Evolutionary conservation across 2,329 filamentous ascomycete genomes (phyloP).

Genomic region (Penicillium corylophilum): DNA sequence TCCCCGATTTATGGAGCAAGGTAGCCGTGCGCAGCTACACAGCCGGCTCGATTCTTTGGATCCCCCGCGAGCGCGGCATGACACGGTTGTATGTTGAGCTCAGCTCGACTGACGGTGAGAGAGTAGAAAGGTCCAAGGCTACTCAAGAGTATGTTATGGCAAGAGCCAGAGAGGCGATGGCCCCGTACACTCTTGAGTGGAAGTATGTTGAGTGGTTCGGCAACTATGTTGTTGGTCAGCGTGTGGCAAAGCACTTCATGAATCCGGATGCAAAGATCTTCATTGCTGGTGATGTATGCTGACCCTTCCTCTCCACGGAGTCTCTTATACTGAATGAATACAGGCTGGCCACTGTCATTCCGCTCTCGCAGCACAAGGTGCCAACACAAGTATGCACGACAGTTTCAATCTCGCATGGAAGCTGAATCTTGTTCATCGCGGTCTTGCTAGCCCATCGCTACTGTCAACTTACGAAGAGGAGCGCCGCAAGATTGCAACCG

Average conservation of each 20-base stretch:
- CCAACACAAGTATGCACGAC: slow-evolving; percentile 39
- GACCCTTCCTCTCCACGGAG: not conserved
- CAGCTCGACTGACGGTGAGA: slow-evolving; percentile 25
- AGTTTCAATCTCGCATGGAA: slow-evolving; percentile 40
- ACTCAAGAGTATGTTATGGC: slow-evolving; percentile 70
- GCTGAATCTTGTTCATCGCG: slow-evolving; percentile 29
- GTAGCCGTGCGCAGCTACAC: slow-evolving; percentile 66
- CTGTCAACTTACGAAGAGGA: slow-evolving; percentile 33
- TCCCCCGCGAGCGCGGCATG: slow-evolving; percentile 71
- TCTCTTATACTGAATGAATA: not conserved
- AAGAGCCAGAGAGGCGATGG: slow-evolving; percentile 43
- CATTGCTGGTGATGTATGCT: slow-evolving; percentile 49
- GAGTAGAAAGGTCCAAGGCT: slow-evolving; percentile 33
- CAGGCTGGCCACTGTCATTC: slow-evolving; percentile 35
- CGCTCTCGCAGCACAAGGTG: slow-evolving; percentile 35
- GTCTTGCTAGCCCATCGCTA: slow-evolving; percentile 23
- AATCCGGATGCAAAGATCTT: slow-evolving; percentile 45
- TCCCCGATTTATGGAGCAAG: slow-evolving; percentile 74
- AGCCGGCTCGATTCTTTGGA: slow-evolving; percentile 69
- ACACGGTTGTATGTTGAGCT: slow-evolving; percentile 59
- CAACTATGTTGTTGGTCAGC: slow-evolving; percentile 51
- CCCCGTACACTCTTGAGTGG: slow-evolving; percentile 48
- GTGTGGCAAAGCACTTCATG: slow-evolving; percentile 48
- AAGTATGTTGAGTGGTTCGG: slow-evolving; percentile 50
- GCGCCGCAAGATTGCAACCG: slow-evolving; percentile 30